A percentile compares a stretch with the other conserved stretches of the same genome.
Conservation (phyloP, 2,329 filamentous ascomycete species). For the Calonectria pseudoreteaudii region DNA sequence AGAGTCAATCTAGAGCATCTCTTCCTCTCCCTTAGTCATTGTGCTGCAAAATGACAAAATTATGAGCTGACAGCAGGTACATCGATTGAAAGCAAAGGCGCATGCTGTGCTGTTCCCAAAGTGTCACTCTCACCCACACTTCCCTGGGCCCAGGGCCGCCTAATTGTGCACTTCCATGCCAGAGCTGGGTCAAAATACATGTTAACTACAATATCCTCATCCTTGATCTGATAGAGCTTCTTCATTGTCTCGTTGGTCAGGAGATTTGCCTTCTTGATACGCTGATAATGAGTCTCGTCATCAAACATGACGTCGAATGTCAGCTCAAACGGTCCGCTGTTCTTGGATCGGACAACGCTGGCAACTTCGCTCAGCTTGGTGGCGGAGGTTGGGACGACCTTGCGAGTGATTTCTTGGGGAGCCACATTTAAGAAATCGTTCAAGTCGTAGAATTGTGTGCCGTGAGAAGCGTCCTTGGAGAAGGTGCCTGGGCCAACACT, state of each 20-base stretch:
- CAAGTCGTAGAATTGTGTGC: too few relatives aligned
- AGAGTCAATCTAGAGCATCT: too few relatives aligned
- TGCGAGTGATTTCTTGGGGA: neutral
- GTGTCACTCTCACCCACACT: conserved; percentile 52
- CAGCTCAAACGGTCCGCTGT: conserved; percentile 62
- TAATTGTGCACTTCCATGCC: conserved; percentile 60
- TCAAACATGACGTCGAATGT: conserved; percentile 65
- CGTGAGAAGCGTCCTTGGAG: too few relatives aligned
- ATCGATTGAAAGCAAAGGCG: conserved; percentile 40
- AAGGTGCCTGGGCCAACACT: too few relatives aligned
- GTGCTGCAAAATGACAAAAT: too few relatives aligned
- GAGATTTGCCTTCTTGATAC: conserved; percentile 50
- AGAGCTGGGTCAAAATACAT: conserved; percentile 57
- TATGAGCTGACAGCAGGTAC: too few relatives aligned
- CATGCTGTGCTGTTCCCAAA: conserved; percentile 54
- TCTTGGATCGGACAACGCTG: conserved; percentile 60
- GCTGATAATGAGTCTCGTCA: conserved; percentile 45
- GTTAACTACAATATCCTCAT: conserved; percentile 46
- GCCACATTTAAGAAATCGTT: too few relatives aligned
- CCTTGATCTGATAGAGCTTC: conserved; percentile 43
- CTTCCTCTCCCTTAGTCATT: too few relatives aligned
- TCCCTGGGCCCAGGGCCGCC: conserved; percentile 49
- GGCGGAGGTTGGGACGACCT: conserved; percentile 30
- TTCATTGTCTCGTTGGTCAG: conserved; percentile 51
- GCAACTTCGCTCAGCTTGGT: conserved; percentile 43